Conservation (phyloP, 306 rosid species). For the Malus domestica region ASM211411v1 NC_041789.1:24659501-24660000, state of each 20-base stretch:
- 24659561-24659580: slow-evolving; percentile 71
- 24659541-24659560: slow-evolving; percentile 59
- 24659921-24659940: slow-evolving; percentile 40
- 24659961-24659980: slow-evolving; percentile 30
- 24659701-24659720: slow-evolving; percentile 68
- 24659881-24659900: slow-evolving; percentile 34
- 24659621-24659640: slow-evolving; percentile 69
- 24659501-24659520: slow-evolving; percentile 79
- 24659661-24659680: slow-evolving; percentile 75
- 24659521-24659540: slow-evolving; percentile 19
- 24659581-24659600: slow-evolving; percentile 65
- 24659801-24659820: slow-evolving; percentile 61
- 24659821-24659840: slow-evolving; percentile 47
- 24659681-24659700: slow-evolving; percentile 66
- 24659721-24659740: slow-evolving; percentile 67
- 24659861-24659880: slow-evolving; percentile 19
- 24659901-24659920: slow-evolving; percentile 63
- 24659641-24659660: slow-evolving; percentile 76
- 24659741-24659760: slow-evolving; percentile 29
- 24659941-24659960: slow-evolving; percentile 27
- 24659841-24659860: slow-evolving; percentile 22
- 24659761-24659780: slow-evolving; percentile 14
- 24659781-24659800: slow-evolving; percentile 73
- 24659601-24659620: slow-evolving; percentile 51
- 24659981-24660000: slow-evolving; percentile 57